Percentiles rank a stretch among this genome's conserved stretches.
Conservation (phyloP, 2,329 filamentous ascomycete species). For the Neoarthrinium moseri region DNA sequence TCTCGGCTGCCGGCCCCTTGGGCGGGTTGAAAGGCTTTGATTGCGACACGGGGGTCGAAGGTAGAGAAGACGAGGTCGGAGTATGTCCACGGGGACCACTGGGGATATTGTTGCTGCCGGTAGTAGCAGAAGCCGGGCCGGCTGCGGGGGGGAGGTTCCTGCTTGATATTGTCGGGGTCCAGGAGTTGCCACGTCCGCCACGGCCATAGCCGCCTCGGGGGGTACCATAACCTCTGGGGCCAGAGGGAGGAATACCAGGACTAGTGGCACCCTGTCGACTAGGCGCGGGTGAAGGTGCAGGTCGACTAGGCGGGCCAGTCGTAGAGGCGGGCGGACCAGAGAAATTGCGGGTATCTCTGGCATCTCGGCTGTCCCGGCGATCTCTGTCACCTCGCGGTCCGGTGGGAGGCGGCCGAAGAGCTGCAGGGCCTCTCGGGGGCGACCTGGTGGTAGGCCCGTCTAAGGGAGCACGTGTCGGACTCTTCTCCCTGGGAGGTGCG, state of each 20-base stretch:
- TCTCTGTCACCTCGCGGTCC: conserved; percentile 29
- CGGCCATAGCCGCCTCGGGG: conserved; percentile 40
- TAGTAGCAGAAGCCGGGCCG: conserved; percentile 35
- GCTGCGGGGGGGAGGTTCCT: conserved; percentile 24
- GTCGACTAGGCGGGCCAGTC: conserved; percentile 31
- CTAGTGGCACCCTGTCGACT: conserved; percentile 38
- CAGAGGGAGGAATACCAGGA: conserved; percentile 50
- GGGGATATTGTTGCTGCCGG: conserved; percentile 29
- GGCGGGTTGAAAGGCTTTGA: conserved; percentile 56
- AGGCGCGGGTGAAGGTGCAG: conserved; percentile 17
- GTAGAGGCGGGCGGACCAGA: conserved; percentile 21
- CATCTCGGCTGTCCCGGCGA: conserved; percentile 16
- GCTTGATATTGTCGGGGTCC: conserved; percentile 32
- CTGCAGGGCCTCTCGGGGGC: conserved; percentile 55
- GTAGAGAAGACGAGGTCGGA: conserved; percentile 30
- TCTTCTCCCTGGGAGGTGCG: conserved; percentile 22
- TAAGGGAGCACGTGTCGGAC: conserved; percentile 15
- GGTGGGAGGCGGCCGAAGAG: conserved; percentile 49
- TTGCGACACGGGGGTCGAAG: conserved; percentile 34
- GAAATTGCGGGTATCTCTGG: conserved; percentile 37
- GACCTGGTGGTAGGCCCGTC: conserved; percentile 35
- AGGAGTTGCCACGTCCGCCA: conserved; percentile 46
- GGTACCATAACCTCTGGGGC: conserved; percentile 53
- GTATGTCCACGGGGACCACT: conserved; percentile 24
- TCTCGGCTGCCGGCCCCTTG: conserved; percentile 47